phyloP scores from a whole-genome alignment of 1,139 yeast species.

The Kodamaea derodonti region DNA sequence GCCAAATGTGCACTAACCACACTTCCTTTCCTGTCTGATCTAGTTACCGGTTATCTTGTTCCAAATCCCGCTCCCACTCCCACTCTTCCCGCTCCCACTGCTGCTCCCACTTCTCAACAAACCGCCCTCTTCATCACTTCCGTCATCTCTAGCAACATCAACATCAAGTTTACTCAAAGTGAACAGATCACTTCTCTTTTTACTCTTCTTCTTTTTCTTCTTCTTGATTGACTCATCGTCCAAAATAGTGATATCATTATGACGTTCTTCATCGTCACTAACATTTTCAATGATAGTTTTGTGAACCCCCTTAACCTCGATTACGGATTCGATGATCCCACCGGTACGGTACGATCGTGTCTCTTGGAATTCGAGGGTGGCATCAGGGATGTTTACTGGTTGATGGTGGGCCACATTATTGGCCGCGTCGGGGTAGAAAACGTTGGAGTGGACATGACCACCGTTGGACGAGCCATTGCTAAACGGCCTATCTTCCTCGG shows the following conservation, averaged over 20 bases:
- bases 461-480: neutral
- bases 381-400: conserved; percentile 12
- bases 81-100: neutral
- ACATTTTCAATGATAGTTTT: conserved; percentile 79
- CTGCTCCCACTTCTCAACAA: conserved; percentile 1
- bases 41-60: conserved; percentile 5
- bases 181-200: conserved; percentile 13
- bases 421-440: conserved; percentile 17
- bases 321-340: conserved; percentile 80
- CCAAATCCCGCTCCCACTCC: conserved; percentile 5
- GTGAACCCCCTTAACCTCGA: conserved; percentile 78
- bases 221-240: conserved; percentile 5
- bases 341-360: conserved; percentile 50
- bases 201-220: conserved; percentile 6
- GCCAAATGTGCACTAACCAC: too few relatives aligned
- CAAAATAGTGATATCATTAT: neutral
- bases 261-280: conserved; percentile 32
- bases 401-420: conserved; percentile 2
- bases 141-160: neutral
- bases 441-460: conserved; percentile 3
- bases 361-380: conserved; percentile 28
- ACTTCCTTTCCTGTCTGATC: too few relatives aligned
- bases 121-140: neutral
- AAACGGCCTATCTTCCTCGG: conserved; percentile 4
- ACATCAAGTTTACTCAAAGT: conserved; percentile 10